Conservation (phyloP, 768 basidiomycete genomes). For the Lentinula raphanica region DNA sequence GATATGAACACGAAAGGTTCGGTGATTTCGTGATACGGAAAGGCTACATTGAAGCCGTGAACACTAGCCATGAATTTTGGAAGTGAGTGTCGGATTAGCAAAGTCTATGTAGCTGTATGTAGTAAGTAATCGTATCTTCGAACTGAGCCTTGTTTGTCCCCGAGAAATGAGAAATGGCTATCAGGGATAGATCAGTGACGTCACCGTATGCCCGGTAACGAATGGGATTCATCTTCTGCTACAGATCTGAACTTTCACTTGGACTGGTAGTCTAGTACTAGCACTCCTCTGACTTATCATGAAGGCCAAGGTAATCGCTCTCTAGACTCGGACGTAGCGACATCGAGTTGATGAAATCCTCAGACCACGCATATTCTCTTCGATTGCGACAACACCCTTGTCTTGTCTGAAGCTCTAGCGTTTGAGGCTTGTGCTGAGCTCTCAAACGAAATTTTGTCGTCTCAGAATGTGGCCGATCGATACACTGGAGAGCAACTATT, state of each 20-base stretch:
- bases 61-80: conserved; percentile 61
- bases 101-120: no score
- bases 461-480: conserved; percentile 14
- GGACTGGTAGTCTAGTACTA: neutral
- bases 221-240: no score
- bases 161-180: no score
- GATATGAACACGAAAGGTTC: conserved; percentile 83
- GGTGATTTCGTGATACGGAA: conserved; percentile 92
- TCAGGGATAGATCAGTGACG: no score
- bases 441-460: conserved; percentile 17
- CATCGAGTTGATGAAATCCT: neutral
- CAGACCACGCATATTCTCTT: conserved; percentile 20
- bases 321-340: neutral
- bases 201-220: no score
- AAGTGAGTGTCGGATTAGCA: neutral
- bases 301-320: conserved; percentile 1
- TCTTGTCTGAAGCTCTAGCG: conserved; percentile 18
- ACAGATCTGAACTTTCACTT: no score
- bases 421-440: conserved; percentile 22
- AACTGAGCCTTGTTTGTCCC: no score
- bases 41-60: conserved; percentile 85
- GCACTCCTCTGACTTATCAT: neutral
- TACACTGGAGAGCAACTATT: conserved; percentile 19
- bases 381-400: conserved; percentile 22
- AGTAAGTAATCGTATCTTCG: no score